Base-by-base conservation (phyloP, 2,329 filamentous ascomycete genomes). In the Sporothrix luriei region DNA sequence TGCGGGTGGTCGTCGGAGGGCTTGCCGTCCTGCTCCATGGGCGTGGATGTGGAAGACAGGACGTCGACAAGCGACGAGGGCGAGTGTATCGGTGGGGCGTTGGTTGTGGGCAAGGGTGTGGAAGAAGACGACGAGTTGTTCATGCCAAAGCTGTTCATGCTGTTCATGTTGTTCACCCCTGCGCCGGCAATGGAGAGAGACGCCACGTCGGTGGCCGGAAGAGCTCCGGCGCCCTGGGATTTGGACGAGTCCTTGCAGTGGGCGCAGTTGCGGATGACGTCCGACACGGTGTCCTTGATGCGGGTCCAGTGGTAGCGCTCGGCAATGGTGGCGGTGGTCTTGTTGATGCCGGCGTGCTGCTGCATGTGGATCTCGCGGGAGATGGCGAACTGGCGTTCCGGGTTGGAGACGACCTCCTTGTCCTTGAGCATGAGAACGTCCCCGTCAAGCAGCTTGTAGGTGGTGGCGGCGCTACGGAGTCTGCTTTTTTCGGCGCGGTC, bases 241-340 rank as follows among this genome's bases (percentile, higher is more conserved):
- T 91, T 91, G 72, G 88, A 85, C 49, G 87, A 82, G 75, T 97
- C 93, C 80, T 94, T 97, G 82, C 94, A 98, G 77, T 97, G 90
- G 9, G 86, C 82, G 79, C 95, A 99, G 76, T 95, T 94, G 75
- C 92, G 90, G 79, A 98, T 97, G 75, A 97, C 94, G 78, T 94
- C 90, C 78, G 91, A 95, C 72, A 97, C 95, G 0, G 94, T 98
- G 80, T 97, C 94, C 79, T 98, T 99, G 82, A 98, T 98, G 72
- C 94, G 88, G 62, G 96, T 94, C 95, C 95, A 99, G 80, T 98
- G 95, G 78, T 94, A 97, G 76, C 90, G 91, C 77, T 97, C 92
- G 13, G 94, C 93, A 76, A 99, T 97, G 24, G 89, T 91, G 24
- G 94, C 94, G 0, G 94, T 98, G 0, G 94, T 98, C 82, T 97